Base-by-base conservation (phyloP, 495 filamentous ascomycete species). In the Polyplosphaeria fusca region DNA sequence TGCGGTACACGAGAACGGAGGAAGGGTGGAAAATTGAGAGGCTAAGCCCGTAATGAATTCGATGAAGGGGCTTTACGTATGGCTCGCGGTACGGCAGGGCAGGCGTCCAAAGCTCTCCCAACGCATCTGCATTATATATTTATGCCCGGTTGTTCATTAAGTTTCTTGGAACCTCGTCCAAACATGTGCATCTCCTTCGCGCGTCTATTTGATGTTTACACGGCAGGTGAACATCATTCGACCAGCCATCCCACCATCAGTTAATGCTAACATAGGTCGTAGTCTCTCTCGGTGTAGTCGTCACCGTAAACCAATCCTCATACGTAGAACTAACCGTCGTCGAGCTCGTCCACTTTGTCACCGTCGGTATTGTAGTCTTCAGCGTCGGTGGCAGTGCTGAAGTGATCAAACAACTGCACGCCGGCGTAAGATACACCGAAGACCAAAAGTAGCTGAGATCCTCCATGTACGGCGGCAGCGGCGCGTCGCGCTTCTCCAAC, bases 1-100 rank as follows among this genome's bases (percentile, higher is more conserved):
- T 97, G 71, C 74, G 84, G 56, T 98, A 97, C 75, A 78, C 80
- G 20, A 83, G 79, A 63, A 75, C 77, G 38, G 76, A 26, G 25
- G 49, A 32, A 66, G 64, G 73, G 79, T 77, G 58, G 61, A 61
- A 53, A 23, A 44, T 67, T 30, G 52, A 64, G 52, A 57, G 64
- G 46, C 40, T 66, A 38, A 66, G 58, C 59, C 63, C 63, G 14
- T 65, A 42, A 55, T n/a, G n/a, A n/a, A n/a, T n/a, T n/a, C n/a
- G n/a, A n/a, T n/a, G n/a, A n/a, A n/a, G n/a, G n/a, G n/a, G n/a
- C n/a, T n/a, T n/a, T n/a, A n/a, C n/a, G n/a, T n/a, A n/a, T n/a
- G n/a, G n/a, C n/a, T n/a, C n/a, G n/a, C n/a, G n/a, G n/a, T n/a
- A n/a, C n/a, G n/a, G n/a, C n/a, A n/a, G n/a, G n/a, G n/a, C n/a